Conservation (phyloP, 2,329 filamentous ascomycete genomes). For the Claviceps cyperi region DNA sequence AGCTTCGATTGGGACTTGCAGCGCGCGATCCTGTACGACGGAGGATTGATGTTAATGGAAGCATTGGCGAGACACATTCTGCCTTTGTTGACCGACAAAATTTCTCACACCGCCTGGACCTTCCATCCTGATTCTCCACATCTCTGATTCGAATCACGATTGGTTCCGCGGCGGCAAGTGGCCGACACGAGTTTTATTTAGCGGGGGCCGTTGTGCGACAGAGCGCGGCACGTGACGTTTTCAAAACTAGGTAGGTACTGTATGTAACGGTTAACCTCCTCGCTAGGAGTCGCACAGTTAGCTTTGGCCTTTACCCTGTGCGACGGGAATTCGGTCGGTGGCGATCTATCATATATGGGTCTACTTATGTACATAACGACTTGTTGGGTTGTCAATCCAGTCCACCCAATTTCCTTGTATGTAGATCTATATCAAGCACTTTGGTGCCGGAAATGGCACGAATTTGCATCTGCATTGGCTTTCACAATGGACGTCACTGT, state of each 20-base stretch:
- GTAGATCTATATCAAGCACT: neutral
- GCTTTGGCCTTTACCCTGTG: too few species aligned
- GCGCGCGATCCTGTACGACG: neutral
- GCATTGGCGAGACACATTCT: conserved; percentile 16
- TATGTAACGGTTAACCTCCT: too few species aligned
- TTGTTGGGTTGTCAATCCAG: neutral
- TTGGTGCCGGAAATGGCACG: neutral
- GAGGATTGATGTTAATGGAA: conserved; percentile 7
- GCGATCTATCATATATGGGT: neutral
- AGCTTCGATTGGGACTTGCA: conserved; percentile 1
- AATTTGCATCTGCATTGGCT: neutral
- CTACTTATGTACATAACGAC: neutral
- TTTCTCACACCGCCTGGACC: conserved; percentile 19
- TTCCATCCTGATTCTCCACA: neutral
- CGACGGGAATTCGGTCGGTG: too few species aligned
- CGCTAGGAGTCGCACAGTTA: too few species aligned
- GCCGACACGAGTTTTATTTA: neutral
- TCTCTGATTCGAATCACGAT: neutral
- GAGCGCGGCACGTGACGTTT: too few species aligned
- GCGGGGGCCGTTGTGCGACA: neutral
- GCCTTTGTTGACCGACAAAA: conserved; percentile 21
- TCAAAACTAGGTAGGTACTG: too few species aligned
- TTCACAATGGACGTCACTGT: neutral
- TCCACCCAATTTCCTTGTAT: neutral
- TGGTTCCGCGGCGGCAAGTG: neutral